These are phyloP conservation scores for Mycosphaerella sp. DNA, from an alignment of 2,329 filamentous ascomycete species.

Conservation along the genomic window DNA sequence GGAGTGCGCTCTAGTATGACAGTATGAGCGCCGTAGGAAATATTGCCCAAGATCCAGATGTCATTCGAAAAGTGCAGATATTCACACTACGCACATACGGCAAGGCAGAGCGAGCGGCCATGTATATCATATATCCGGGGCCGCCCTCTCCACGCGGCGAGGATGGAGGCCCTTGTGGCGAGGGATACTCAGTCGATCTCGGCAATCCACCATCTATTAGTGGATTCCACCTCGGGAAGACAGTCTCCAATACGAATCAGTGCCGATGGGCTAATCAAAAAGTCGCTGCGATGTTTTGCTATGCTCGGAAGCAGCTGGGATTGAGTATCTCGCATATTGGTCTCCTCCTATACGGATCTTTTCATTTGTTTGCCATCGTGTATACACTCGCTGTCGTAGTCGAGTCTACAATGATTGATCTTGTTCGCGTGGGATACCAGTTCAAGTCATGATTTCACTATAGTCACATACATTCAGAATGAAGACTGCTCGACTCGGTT, in stretches of 20 bases:
- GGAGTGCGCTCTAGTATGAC: slow-evolving; percentile 2
- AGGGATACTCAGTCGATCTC: slow-evolving; percentile 6
- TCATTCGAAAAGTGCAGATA: not conserved
- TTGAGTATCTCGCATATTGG: too few relatives aligned
- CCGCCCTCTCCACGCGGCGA: slow-evolving; percentile 2
- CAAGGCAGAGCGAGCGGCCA: slow-evolving; percentile 3
- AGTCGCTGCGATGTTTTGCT: slow-evolving; percentile 4
- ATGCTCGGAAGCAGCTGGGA: slow-evolving; percentile 2
- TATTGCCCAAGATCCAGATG: slow-evolving; percentile 5
- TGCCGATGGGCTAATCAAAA: slow-evolving; percentile 2
- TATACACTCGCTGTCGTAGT: too few relatives aligned
- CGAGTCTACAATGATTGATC: too few relatives aligned
- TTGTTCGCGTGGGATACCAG: too few relatives aligned
- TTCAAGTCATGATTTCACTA: not conserved
- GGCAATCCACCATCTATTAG: slow-evolving; percentile 2
- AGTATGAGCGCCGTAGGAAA: slow-evolving; percentile 3
- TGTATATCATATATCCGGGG: slow-evolving; percentile 7
- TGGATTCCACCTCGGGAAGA: not conserved
- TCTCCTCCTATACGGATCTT: too few relatives aligned
- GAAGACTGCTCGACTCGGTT: slow-evolving; percentile 4
- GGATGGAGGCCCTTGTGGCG: slow-evolving; percentile 1
- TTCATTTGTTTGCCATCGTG: too few relatives aligned
- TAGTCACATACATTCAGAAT: not conserved
- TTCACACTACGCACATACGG: not conserved
- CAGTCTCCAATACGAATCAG: not conserved